phyloP scores from a whole-genome alignment of 2,329 filamentous ascomycete genomes.

The Fusarium buxicola region DNA sequence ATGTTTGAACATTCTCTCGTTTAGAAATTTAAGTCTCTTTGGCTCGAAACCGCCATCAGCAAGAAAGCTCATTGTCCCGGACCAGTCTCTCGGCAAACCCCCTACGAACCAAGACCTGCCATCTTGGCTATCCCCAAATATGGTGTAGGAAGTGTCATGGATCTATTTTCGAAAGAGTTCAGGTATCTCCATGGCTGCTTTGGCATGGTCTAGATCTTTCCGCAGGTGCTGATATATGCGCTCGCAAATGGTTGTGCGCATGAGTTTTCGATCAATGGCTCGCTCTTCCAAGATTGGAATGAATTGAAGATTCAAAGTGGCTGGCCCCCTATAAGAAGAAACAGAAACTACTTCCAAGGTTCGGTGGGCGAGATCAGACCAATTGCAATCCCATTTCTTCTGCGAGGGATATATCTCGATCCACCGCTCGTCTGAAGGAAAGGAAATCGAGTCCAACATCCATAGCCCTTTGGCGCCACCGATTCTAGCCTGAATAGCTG shows the following conservation, averaged over 20 bases:
- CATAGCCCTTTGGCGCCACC: constrained; percentile 8
- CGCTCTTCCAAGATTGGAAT: not conserved
- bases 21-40: not conserved
- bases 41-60: constrained; percentile 1
- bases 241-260: not conserved
- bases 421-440: not conserved
- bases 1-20: not conserved
- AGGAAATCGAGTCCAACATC: not conserved
- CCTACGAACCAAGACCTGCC: not conserved
- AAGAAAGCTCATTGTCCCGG: constrained; percentile 1
- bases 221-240: not conserved
- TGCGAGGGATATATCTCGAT: not conserved
- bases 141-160: not conserved
- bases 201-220: not conserved
- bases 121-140: not conserved
- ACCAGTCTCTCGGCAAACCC: not conserved
- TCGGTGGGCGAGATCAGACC: not conserved
- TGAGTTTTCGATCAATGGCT: not conserved
- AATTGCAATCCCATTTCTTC: constrained; percentile 1
- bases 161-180: constrained; percentile 8
- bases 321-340: not conserved
- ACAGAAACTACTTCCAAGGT: not conserved
- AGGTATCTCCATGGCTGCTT: not conserved
- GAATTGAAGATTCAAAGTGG: not conserved
- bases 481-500: constrained; percentile 5